Evolutionary conservation across 495 filamentous ascomycete species (phyloP).

Genomic region (Thermochaetoides thermophila): DNA sequence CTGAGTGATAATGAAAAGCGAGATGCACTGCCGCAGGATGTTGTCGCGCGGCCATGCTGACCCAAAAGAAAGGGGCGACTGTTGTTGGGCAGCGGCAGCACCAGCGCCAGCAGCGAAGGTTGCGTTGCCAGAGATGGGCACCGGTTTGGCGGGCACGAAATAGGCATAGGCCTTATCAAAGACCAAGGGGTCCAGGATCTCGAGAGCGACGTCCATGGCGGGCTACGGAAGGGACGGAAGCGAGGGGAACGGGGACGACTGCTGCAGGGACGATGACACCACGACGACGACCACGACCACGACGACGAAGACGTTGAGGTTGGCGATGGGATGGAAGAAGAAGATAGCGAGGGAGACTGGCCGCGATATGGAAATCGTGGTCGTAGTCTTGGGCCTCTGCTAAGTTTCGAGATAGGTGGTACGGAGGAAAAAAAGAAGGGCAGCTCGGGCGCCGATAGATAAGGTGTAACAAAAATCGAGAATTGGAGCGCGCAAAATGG

Average conservation of each 20-base stretch:
- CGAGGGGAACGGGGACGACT: not conserved
- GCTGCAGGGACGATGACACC: not conserved
- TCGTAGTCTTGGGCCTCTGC: too few relatives aligned
- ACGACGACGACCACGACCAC: not conserved
- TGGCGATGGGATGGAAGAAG: too few relatives aligned
- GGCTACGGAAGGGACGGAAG: not conserved
- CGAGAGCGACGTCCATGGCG: conserved; percentile 9
- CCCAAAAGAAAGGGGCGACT: not conserved
- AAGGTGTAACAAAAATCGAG: too few relatives aligned
- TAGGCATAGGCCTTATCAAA: conserved; percentile 12
- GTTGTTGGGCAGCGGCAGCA: conserved; percentile 2
- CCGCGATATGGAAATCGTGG: too few relatives aligned
- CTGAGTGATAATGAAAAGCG: conserved; percentile 10
- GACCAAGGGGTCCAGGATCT: conserved; percentile 10
- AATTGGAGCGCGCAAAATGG: too few relatives aligned
- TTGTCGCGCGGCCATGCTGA: conserved; percentile 13
- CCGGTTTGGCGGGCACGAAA: conserved; percentile 4
- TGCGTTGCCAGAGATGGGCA: not conserved
- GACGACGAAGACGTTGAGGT: not conserved
- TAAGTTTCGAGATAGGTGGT: too few relatives aligned
- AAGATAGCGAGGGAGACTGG: too few relatives aligned
- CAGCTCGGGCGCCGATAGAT: too few relatives aligned
- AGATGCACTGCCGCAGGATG: conserved; percentile 9
- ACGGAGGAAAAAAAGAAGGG: too few relatives aligned
- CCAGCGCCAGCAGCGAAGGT: not conserved